phyloP scores from a whole-genome alignment of 2,329 filamentous ascomycete species.

The Fonsecaea monophora region DNA sequence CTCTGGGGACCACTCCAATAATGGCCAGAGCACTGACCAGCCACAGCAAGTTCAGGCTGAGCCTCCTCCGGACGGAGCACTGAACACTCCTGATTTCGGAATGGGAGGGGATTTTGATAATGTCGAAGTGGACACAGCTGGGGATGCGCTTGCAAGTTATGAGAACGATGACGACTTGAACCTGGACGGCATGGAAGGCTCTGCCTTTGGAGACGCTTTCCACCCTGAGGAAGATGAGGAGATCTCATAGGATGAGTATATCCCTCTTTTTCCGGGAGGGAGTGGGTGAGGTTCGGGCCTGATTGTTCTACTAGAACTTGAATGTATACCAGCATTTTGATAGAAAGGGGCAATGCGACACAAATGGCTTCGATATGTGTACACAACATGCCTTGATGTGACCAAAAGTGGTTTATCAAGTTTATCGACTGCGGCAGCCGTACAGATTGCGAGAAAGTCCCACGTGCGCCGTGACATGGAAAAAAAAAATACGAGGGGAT shows the following conservation, averaged over 20 bases:
- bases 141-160: slow-evolving; percentile 73
- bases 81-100: slow-evolving; percentile 37
- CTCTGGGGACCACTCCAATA: not conserved
- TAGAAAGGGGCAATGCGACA: not conserved
- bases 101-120: slow-evolving; percentile 67
- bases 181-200: slow-evolving; percentile 73
- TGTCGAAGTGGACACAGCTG: slow-evolving; percentile 72
- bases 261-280: not conserved
- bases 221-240: slow-evolving; percentile 62
- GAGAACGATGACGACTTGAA: slow-evolving; percentile 63
- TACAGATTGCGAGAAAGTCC: slow-evolving; percentile 1
- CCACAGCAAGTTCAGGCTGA: slow-evolving; percentile 23
- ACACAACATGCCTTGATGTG: not conserved
- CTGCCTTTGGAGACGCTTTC: slow-evolving; percentile 83
- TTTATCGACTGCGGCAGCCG: not conserved
- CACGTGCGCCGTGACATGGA: slow-evolving; percentile 14
- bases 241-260: slow-evolving; percentile 31
- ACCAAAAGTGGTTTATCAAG: not conserved
- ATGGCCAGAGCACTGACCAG: slow-evolving; percentile 40
- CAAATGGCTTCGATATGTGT: not conserved
- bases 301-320: not conserved
- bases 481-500: slow-evolving; percentile 14
- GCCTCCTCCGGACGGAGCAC: slow-evolving; percentile 19
- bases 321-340: not conserved
- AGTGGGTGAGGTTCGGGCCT: not conserved